Conservation (phyloP, 352 stramenopile species). For the Chrysophaeum taylorii region DNA sequence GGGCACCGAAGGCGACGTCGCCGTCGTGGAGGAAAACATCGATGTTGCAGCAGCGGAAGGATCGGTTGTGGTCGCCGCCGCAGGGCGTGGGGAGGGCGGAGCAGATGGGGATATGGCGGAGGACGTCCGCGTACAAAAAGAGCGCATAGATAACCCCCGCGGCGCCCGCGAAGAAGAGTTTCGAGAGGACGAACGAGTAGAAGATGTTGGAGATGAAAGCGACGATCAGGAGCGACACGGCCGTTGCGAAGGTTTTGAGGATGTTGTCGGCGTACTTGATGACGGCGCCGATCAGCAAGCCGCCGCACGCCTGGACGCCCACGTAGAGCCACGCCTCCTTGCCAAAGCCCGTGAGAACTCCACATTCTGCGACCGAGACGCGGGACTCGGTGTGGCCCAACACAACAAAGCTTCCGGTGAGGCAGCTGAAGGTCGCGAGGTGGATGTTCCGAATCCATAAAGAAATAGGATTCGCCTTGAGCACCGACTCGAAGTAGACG, state of each 20-base stretch:
- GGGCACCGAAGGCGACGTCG: too few relatives aligned
- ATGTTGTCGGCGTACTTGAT: conserved; percentile 61
- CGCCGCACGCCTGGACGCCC: conserved; percentile 38
- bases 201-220: conserved; percentile 18
- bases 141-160: conserved; percentile 7
- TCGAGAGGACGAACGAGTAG: background rate
- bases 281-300: conserved; percentile 41
- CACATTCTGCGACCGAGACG: conserved; percentile 22
- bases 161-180: background rate
- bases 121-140: conserved; percentile 7
- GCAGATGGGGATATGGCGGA: background rate
- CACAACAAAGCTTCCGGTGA: conserved; percentile 33
- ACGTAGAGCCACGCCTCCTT: conserved; percentile 25
- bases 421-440: conserved; percentile 29
- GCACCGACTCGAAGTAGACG: conserved; percentile 58
- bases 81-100: too few relatives aligned
- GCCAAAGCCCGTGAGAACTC: conserved; percentile 50
- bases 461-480: conserved; percentile 42
- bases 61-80: too few relatives aligned
- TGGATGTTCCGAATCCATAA: conserved; percentile 53
- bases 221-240: conserved; percentile 42
- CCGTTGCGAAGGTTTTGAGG: conserved; percentile 55
- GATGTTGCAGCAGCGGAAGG: too few relatives aligned
- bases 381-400: conserved; percentile 41
- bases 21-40: too few relatives aligned